phyloP scores from a whole-genome alignment of 768 basidiomycete genomes.

The Tricholoma hemisulphureum region DNA sequence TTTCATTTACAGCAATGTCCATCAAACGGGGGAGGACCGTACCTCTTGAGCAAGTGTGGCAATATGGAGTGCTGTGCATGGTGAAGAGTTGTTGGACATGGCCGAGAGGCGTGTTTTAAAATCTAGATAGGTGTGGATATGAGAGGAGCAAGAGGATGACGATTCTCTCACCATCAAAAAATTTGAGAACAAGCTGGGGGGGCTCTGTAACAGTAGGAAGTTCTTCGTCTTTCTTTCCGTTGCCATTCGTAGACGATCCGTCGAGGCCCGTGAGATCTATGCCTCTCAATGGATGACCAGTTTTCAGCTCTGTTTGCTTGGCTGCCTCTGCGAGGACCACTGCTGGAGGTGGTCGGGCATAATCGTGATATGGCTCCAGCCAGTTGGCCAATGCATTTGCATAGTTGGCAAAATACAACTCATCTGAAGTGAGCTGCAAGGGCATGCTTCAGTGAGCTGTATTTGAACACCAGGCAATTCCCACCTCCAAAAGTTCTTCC shows the following conservation, averaged over 20 bases:
- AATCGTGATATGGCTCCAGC: slow-evolving; percentile 75
- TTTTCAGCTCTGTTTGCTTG: slow-evolving; percentile 68
- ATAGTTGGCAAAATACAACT: slow-evolving; percentile 57
- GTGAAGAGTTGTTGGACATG: slow-evolving; percentile 40
- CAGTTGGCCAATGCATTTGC: slow-evolving; percentile 64
- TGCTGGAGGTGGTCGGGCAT: slow-evolving; percentile 67
- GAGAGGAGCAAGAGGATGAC: background rate
- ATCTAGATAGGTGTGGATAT: slow-evolving; percentile 33
- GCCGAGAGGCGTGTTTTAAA: slow-evolving; percentile 53
- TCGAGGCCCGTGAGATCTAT: slow-evolving; percentile 49
- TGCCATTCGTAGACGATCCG: slow-evolving; percentile 40
- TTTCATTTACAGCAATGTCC: slow-evolving; percentile 4
- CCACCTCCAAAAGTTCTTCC: slow-evolving; percentile 57
- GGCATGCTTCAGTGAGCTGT: slow-evolving; percentile 9
- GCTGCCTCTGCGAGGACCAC: slow-evolving; percentile 74
- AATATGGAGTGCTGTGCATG: slow-evolving; percentile 65
- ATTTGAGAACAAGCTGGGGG: slow-evolving; percentile 50
- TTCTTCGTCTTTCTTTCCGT: slow-evolving; percentile 70
- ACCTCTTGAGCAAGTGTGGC: slow-evolving; percentile 78
- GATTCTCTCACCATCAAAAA: slow-evolving; percentile 57
- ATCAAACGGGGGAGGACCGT: slow-evolving; percentile 1
- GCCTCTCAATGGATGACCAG: slow-evolving; percentile 65
- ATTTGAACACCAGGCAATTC: slow-evolving; percentile 2
- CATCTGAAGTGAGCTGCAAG: slow-evolving; percentile 63
- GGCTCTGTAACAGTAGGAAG: slow-evolving; percentile 62